A percentile compares a stretch with the other conserved stretches of the same genome.
These are phyloP conservation scores for Allodekkera sacchari DNA, from an alignment of 805 yeast genomes.

Conservation along the genomic window DNA sequence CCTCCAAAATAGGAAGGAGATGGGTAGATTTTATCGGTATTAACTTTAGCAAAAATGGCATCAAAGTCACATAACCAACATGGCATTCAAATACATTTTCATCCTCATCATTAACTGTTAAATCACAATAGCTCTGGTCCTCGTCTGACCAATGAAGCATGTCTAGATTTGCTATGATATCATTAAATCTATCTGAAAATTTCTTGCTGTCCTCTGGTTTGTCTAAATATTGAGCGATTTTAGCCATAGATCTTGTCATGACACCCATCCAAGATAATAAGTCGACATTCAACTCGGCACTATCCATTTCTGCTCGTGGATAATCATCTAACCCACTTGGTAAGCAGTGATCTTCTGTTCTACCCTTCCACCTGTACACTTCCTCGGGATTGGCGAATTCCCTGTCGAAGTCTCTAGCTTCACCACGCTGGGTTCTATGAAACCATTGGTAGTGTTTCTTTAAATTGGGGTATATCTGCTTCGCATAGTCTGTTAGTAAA, in stretches of 20 bases:
- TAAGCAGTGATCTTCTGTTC: slow-evolving; percentile 75
- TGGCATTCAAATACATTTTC: slow-evolving; percentile 66
- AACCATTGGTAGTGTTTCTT: slow-evolving; percentile 80
- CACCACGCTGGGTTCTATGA: slow-evolving; percentile 72
- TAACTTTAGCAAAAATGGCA: slow-evolving; percentile 76
- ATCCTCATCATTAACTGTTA: slow-evolving; percentile 68
- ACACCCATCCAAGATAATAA: slow-evolving; percentile 88
- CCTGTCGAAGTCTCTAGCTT: slow-evolving; percentile 62
- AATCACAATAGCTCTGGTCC: slow-evolving; percentile 69
- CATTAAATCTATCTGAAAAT: slow-evolving; percentile 45
- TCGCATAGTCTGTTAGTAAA: slow-evolving; percentile 49
- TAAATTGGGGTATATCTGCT: slow-evolving; percentile 65
- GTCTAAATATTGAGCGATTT: slow-evolving; percentile 58
- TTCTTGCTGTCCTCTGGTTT: slow-evolving; percentile 47
- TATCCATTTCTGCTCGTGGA: slow-evolving; percentile 74
- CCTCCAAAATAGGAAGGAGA: slow-evolving; percentile 43
- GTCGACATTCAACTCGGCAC: slow-evolving; percentile 88
- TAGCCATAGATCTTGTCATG: slow-evolving; percentile 76
- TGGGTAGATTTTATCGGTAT: slow-evolving; percentile 37
- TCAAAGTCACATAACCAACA: slow-evolving; percentile 77
- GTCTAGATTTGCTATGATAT: slow-evolving; percentile 58
- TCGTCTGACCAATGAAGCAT: slow-evolving; percentile 73
- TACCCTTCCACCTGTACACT: slow-evolving; percentile 89
- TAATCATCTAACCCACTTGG: slow-evolving; percentile 96
- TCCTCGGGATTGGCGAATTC: slow-evolving; percentile 42